These are phyloP conservation scores for Solanum rostratum DNA, from an alignment of 257 asterid genomes.

Conservation along the genomic window DNA sequence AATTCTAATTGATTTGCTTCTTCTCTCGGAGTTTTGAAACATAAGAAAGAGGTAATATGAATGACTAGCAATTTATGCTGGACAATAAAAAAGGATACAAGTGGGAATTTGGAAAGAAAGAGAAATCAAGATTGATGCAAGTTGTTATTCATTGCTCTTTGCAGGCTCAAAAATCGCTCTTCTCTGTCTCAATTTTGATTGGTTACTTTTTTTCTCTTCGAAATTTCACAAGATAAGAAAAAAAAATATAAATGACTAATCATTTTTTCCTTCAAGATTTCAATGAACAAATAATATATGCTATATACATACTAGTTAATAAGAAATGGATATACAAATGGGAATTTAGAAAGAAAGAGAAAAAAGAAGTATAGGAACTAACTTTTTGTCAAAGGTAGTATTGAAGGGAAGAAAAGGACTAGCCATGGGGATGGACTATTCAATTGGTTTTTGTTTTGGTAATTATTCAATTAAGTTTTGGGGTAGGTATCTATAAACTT, in stretches of 20 bases:
- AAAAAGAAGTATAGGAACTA: background rate
- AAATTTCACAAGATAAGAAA: background rate
- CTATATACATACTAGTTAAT: background rate
- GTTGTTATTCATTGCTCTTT: background rate
- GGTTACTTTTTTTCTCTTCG: background rate
- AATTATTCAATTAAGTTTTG: background rate
- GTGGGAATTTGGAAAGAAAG: background rate
- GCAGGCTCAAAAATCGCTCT: background rate
- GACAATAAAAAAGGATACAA: background rate
- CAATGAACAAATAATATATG: background rate
- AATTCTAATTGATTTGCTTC: background rate
- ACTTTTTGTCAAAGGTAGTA: background rate
- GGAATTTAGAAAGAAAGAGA: background rate
- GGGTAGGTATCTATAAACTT: background rate
- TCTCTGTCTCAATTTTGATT: background rate
- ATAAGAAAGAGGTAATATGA: background rate
- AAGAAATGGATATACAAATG: background rate
- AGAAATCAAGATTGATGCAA: background rate
- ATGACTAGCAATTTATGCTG: background rate
- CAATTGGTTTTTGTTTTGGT: background rate
- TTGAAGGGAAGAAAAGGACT: background rate
- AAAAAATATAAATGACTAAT: background rate
- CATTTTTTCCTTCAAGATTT: background rate
- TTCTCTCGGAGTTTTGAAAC: background rate
- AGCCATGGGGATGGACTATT: background rate